phyloP scores from a whole-genome alignment of 352 stramenopile genomes.

The Lagenidium sp. region DNA sequence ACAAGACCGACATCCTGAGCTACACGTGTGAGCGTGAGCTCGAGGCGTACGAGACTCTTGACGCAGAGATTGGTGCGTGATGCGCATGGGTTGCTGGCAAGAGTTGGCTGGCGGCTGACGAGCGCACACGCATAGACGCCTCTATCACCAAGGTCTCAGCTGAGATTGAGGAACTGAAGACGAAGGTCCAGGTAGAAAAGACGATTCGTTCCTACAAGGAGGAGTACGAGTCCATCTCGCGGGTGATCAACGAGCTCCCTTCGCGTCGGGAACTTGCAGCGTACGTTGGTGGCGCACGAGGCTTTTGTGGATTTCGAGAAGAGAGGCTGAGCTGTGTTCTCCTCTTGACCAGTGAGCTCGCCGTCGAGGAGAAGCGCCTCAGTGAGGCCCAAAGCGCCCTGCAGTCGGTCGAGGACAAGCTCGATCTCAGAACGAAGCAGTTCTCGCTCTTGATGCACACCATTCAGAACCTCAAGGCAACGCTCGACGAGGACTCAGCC shows the following conservation, averaged over 20 bases:
- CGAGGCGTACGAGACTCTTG: constrained; percentile 71
- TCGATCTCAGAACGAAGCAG: constrained; percentile 70
- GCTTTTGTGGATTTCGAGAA: not conserved
- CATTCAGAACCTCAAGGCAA: constrained; percentile 80
- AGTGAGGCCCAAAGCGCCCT: constrained; percentile 45
- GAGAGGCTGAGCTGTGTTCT: not conserved
- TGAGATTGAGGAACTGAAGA: constrained; percentile 77
- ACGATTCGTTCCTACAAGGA: constrained; percentile 78
- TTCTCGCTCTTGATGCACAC: constrained; percentile 74
- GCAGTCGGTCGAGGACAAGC: constrained; percentile 40
- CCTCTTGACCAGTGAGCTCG: constrained; percentile 26
- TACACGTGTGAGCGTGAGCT: constrained; percentile 78
- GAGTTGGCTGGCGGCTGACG: too few species aligned
- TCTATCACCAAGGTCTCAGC: constrained; percentile 46
- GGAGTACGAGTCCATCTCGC: constrained; percentile 81
- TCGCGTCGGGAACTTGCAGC: constrained; percentile 47
- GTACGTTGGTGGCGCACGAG: constrained; percentile 16
- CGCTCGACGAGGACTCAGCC: constrained; percentile 54
- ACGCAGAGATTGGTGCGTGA: constrained; percentile 57
- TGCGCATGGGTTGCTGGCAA: too few species aligned
- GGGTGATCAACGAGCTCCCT: constrained; percentile 76
- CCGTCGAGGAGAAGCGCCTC: constrained; percentile 46
- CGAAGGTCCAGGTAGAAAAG: constrained; percentile 65
- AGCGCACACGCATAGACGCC: constrained; percentile 23
- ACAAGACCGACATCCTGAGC: constrained; percentile 73